phyloP scores from a whole-genome alignment of 805 yeast genomes.

The Candida sakaeoensis region DNA sequence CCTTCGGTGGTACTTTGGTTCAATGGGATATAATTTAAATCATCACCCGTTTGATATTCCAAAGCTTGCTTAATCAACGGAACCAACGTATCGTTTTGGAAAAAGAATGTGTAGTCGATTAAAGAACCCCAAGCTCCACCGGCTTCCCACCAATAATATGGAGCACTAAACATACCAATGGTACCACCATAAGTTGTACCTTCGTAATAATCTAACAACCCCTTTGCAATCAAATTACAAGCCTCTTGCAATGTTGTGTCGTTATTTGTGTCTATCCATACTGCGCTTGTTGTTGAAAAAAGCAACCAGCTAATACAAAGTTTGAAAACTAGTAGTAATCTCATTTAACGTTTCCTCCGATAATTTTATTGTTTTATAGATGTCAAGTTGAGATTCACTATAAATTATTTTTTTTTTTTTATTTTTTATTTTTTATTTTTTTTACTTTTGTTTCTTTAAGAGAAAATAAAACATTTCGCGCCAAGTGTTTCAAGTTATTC shows the following conservation, averaged over 20 bases:
- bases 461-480: too few species aligned
- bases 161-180: constrained; percentile 80
- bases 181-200: constrained; percentile 69
- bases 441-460: too few species aligned
- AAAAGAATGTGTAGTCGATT: constrained; percentile 71
- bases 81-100: constrained; percentile 67
- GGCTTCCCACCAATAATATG: constrained; percentile 99
- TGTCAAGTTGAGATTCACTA: too few species aligned
- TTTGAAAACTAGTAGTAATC: not conserved
- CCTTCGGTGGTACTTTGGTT: constrained; percentile 93
- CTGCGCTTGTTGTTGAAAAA: constrained; percentile 12
- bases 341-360: too few species aligned
- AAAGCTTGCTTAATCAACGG: constrained; percentile 58
- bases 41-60: constrained; percentile 60
- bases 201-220: constrained; percentile 78
- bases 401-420: too few species aligned
- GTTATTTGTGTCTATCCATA: constrained; percentile 36
- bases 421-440: too few species aligned
- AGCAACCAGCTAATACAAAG: not conserved
- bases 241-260: constrained; percentile 49
- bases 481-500: too few species aligned
- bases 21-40: constrained; percentile 77
- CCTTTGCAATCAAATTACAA: constrained; percentile 58
- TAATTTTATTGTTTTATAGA: too few species aligned
- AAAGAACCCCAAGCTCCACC: constrained; percentile 93